Evolutionary conservation across 177 flowering plant species (phyloP).

Genomic region (Tripterygium wilfordii): DNA sequence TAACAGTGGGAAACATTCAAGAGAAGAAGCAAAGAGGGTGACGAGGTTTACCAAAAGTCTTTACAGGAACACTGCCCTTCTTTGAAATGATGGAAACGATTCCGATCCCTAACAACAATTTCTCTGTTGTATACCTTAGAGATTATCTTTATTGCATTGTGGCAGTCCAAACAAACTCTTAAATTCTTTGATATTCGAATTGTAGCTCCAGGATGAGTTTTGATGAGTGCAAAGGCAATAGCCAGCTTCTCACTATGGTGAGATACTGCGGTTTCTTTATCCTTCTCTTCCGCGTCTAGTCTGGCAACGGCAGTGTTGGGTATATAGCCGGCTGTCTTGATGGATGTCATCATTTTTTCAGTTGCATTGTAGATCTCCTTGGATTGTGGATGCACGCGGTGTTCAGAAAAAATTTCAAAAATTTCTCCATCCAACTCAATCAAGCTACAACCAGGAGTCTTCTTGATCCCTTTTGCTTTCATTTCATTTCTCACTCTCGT

Average conservation of each 20-base stretch:
- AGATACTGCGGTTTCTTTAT: slow-evolving; percentile 57
- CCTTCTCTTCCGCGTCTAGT: slow-evolving; percentile 63
- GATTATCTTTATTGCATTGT: slow-evolving; percentile 44
- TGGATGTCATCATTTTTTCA: slow-evolving; percentile 30
- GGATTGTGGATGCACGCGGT: slow-evolving; percentile 38
- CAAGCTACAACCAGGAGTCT: slow-evolving; percentile 53
- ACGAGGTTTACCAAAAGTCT: slow-evolving; percentile 46
- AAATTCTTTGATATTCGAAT: slow-evolving; percentile 67
- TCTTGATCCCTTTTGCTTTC: slow-evolving; percentile 41
- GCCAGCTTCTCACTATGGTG: slow-evolving; percentile 73
- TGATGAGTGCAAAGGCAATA: slow-evolving; percentile 44
- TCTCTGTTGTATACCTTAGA: slow-evolving; percentile 51
- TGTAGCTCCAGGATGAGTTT: slow-evolving; percentile 23
- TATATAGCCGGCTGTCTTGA: slow-evolving; percentile 41
- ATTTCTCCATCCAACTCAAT: slow-evolving; percentile 30
- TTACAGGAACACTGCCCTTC: slow-evolving; percentile 55
- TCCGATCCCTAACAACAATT: slow-evolving; percentile 61
- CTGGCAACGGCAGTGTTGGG: slow-evolving; percentile 41
- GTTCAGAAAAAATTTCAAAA: slow-evolving; percentile 54
- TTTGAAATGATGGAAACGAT: slow-evolving; percentile 59
- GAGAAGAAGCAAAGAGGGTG: background rate
- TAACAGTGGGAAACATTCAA: background rate
- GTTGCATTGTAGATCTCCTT: slow-evolving; percentile 32
- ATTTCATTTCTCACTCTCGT: slow-evolving; percentile 37
- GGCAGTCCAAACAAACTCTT: slow-evolving; percentile 64